These are phyloP conservation scores for Quercus mongolica DNA, from an alignment of 306 rosid species.

Conservation along the genomic window DNA sequence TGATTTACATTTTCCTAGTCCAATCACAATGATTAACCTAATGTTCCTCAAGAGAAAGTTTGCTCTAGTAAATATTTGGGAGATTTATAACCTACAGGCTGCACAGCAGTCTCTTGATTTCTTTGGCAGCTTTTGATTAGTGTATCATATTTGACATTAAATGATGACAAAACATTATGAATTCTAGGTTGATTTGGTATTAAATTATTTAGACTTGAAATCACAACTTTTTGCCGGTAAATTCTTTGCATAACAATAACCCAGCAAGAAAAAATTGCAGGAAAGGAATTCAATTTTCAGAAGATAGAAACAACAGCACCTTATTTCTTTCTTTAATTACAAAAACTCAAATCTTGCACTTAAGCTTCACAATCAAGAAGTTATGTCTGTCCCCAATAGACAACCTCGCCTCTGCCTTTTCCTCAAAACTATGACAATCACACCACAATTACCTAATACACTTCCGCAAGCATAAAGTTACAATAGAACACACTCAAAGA, in stretches of 20 bases:
- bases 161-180: neutral
- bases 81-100: neutral
- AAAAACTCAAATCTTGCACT: neutral
- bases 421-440: neutral
- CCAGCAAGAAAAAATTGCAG: too few species aligned
- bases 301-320: neutral
- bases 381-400: neutral
- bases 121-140: neutral
- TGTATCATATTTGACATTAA: neutral
- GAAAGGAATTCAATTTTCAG: neutral
- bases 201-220: neutral
- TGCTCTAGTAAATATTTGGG: neutral
- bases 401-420: neutral
- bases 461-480: neutral
- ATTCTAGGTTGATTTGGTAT: neutral
- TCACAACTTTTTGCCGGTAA: neutral
- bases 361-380: neutral
- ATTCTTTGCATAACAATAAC: too few species aligned
- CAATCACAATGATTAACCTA: too few species aligned
- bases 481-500: neutral
- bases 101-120: neutral
- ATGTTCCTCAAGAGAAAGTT: neutral
- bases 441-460: neutral
- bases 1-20: too few species aligned
- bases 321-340: neutral